Base-by-base conservation (phyloP, 768 basidiomycete genomes). In the Boletus edulis region DNA sequence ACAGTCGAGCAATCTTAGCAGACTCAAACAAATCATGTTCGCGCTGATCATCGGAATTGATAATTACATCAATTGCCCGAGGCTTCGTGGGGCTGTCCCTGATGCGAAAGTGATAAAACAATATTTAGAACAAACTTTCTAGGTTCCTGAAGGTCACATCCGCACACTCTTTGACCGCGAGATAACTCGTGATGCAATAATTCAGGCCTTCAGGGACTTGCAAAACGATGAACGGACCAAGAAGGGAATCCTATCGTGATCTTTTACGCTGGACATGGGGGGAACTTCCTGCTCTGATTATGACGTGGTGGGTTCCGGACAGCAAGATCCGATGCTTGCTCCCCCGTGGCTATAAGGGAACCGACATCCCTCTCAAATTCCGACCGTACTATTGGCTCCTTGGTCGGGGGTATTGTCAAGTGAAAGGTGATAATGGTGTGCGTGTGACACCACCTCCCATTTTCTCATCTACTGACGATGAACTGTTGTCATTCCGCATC, bases 211-310 rank as follows among this genome's bases (percentile, higher is more conserved):
- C 42, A 12, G 20, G 27, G 20, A 39, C 6, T 67, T 81, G 52
- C 39, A 39, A 3, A 49, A 53, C 11, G 60, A 78, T 7, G 37
- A 3, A 79, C 79, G 2, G 37, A 57, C 63, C 34, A 15, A 24
- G 13, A 32, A 18, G 65, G 69, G 11, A 69, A 72, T 49, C 68
- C 74, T 5, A 75, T 79, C 29, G 41, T 78, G 35, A 73, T 79
- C 38, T 80, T 73, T 55, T 80, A 69, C 44, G 72, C 78, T 18
- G 79, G 78, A 14, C 79, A 80, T 49, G 79, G 78, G 17, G 63
- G 72, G 3, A 72, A 45, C 69, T 43, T 77, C 77, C 59, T 44
- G 0, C 72, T 71, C 20, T 1, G 46, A 27, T 14, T 67, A 22
- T 81, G 4, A 47, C 49, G 8, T 61, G 77, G 45, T 38, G 4